Evolutionary conservation across 768 basidiomycete species (phyloP).

Genomic region (Suillus subaureus): DNA sequence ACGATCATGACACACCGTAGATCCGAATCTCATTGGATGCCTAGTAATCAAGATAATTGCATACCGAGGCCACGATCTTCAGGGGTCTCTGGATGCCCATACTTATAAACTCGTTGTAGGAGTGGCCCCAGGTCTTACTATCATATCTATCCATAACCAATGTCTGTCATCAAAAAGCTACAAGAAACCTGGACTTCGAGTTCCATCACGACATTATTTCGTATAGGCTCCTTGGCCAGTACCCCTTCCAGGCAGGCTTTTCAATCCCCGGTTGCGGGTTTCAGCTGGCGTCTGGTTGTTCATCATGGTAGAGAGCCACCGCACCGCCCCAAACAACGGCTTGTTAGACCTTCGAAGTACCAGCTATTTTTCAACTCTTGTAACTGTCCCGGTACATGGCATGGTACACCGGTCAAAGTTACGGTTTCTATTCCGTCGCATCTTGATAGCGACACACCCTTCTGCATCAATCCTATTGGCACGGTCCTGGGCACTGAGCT

Average conservation of each 20-base stretch:
- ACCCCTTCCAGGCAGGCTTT: too few species aligned
- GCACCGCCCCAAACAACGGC: too few species aligned
- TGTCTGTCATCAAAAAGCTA: not conserved
- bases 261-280: not conserved
- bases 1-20: not conserved
- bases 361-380: not conserved
- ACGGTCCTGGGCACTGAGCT: not conserved
- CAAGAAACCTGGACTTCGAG: constrained; percentile 1
- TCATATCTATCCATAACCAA: not conserved
- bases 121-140: not conserved
- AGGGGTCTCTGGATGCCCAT: not conserved
- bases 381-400: not conserved
- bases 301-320: too few species aligned
- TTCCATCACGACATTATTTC: constrained; percentile 1
- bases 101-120: not conserved
- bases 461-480: not conserved
- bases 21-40: not conserved
- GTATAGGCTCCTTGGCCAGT: not conserved
- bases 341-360: too few species aligned
- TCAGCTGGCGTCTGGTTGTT: not conserved
- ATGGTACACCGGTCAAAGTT: not conserved
- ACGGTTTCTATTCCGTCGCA: not conserved
- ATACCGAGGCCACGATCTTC: not conserved
- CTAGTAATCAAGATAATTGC: not conserved
- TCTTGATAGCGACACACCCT: not conserved